Percentiles rank a stretch among this genome's conserved stretches.
Evolutionary conservation across 345 rosid genomes (phyloP).

Genomic region (Kandelia obovata): DNA sequence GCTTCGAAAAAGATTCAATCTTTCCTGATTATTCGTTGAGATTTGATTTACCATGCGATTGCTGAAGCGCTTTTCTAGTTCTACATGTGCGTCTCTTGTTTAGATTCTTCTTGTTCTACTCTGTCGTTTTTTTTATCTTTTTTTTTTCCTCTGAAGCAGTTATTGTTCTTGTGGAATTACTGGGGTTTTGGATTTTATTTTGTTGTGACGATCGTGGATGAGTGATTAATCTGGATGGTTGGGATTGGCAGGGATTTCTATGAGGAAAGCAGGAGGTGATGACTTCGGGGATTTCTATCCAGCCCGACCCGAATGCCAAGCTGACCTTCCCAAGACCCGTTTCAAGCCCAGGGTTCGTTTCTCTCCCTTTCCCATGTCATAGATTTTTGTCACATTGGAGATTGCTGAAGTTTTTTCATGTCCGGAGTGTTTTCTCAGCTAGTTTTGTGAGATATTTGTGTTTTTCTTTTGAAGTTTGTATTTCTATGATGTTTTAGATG

Average conservation of each 20-base stretch:
- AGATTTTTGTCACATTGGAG: too few species aligned
- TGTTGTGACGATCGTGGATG: neutral
- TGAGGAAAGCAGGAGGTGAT: constrained; percentile 42
- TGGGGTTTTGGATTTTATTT: neutral
- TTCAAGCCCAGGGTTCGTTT: constrained; percentile 62
- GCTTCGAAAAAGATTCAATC: too few species aligned
- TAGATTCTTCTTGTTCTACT: too few species aligned
- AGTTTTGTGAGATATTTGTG: neutral
- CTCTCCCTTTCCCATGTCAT: neutral
- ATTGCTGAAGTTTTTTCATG: neutral
- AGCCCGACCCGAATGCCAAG: constrained; percentile 59
- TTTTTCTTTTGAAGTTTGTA: neutral
- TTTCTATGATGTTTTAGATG: neutral
- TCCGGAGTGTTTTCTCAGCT: neutral
- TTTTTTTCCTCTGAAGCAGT: neutral
- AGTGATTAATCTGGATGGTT: constrained; percentile 24
- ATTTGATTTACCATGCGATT: too few species aligned
- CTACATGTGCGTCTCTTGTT: too few species aligned
- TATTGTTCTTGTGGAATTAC: neutral
- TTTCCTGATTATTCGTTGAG: too few species aligned
- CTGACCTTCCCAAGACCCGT: constrained; percentile 66
- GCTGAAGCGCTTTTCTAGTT: too few species aligned
- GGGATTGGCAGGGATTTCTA: constrained; percentile 28
- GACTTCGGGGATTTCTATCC: constrained; percentile 76
- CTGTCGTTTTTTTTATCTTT: too few species aligned